Conservation (phyloP, 2,329 filamentous ascomycete species). For the Sclerotinia borealis region DNA sequence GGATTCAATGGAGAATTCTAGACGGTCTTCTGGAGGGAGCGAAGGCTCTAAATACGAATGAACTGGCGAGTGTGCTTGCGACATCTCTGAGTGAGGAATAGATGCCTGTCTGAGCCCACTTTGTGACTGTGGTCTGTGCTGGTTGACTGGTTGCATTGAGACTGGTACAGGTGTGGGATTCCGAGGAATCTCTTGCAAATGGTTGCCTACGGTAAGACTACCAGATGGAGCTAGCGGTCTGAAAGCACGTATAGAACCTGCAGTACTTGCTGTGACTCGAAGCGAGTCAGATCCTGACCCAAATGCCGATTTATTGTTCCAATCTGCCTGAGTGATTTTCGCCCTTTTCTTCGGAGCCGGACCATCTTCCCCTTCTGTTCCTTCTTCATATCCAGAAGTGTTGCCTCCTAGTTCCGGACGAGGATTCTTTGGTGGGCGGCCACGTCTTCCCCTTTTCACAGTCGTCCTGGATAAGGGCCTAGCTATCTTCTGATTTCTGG, state of each 20-base stretch:
- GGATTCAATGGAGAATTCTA: slow-evolving; percentile 37
- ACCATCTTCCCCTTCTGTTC: slow-evolving; percentile 38
- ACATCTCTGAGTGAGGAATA: slow-evolving; percentile 39
- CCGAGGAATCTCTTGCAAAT: slow-evolving; percentile 67
- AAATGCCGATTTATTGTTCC: slow-evolving; percentile 66
- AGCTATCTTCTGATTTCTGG: slow-evolving; percentile 22
- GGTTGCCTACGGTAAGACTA: slow-evolving; percentile 42
- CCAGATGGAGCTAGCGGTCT: slow-evolving; percentile 58
- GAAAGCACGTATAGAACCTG: slow-evolving; percentile 79
- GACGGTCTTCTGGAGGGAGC: slow-evolving; percentile 30
- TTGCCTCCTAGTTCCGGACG: slow-evolving; percentile 46
- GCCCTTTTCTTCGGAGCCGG: slow-evolving; percentile 63
- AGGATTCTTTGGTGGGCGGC: slow-evolving; percentile 15
- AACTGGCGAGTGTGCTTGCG: slow-evolving; percentile 35
- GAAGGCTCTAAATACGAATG: slow-evolving; percentile 33
- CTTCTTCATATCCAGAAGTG: slow-evolving; percentile 68
- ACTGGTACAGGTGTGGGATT: slow-evolving; percentile 69
- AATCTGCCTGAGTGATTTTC: slow-evolving; percentile 67
- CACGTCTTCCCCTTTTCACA: slow-evolving; percentile 26
- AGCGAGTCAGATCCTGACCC: slow-evolving; percentile 71
- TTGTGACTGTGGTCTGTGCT: slow-evolving; percentile 29
- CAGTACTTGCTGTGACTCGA: slow-evolving; percentile 83
- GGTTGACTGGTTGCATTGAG: slow-evolving; percentile 33
- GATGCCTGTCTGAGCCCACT: slow-evolving; percentile 58
- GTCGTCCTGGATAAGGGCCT: slow-evolving; percentile 29